Evolutionary conservation across 78 protist genomes (phyloP), one percentile per base, ranked within the genome.

Genomic region (Isochrysis galbana): DNA sequence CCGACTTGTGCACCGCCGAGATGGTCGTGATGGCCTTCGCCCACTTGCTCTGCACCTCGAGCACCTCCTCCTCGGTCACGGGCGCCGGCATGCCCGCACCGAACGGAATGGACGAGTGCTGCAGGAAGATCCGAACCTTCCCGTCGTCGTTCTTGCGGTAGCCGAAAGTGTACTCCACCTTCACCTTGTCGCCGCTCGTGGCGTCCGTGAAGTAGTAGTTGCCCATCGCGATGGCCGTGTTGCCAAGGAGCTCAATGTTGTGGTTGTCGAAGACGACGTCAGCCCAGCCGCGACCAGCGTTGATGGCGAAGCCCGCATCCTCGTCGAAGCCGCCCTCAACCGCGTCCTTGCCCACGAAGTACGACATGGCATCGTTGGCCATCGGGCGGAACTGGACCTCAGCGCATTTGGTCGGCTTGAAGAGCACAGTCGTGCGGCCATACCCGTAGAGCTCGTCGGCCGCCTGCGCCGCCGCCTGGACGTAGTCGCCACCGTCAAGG

Each of bases 361-460:
- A 82, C 39, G 87, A 82, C 87, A 82, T 25, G 29, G 87, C 87
- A 21, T 11, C 14, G 7, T 7, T 17, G 26, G 29, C 39, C 46
- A 3, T 61, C 74, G 74, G 74, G 74, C 74, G 74, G 74, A 61
- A 61, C n/a, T 10, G 74, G n/a, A n/a, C n/a, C n/a, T n/a, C n/a
- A n/a, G n/a, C n/a, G n/a, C n/a, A n/a, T n/a, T n/a, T n/a, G n/a
- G n/a, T n/a, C n/a, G n/a, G n/a, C n/a, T n/a, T n/a, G n/a, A n/a
- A n/a, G n/a, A n/a, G n/a, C n/a, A n/a, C 25, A 61, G 14, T 78
- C 48, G 84, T 22, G 84, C 23, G 84, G 42, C 84, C 84, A 21
- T 78, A 78, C 39, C 84, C 84, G 84, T 78, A 78, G 36, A 78
- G 84, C 84, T 78, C 84, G 48, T n/a, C n/a, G n/a, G n/a, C n/a